Evolutionary conservation across 371 early-diverging fungal genomes (phyloP), one percentile per base, ranked within the genome.

Genomic region (Mucor racemosus): DNA sequence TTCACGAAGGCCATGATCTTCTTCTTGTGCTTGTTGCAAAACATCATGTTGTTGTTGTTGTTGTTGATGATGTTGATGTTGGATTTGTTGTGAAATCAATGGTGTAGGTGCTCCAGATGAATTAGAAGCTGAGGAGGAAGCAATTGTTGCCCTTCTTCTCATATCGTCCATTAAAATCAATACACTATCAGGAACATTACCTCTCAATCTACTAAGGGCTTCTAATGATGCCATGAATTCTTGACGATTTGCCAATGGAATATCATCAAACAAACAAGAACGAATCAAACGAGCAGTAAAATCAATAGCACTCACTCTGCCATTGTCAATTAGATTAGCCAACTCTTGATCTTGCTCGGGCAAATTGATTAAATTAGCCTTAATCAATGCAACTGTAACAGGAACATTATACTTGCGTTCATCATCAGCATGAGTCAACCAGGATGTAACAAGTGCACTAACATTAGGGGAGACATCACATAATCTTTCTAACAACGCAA

Each of bases 391-490:
- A n/a, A 91, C 81, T 0, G 94, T 91, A 3, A 93, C 93, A 9
- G 90, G 87, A 2, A 96, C 93, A 67, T 93, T 91, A 71, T 88
- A 92, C 72, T 97, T 95, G 72, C 95, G 92, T 69, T 96, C 97
- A 69, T 98, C 97, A 46, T 96, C 95, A 3, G 94, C 88, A 77
- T 93, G 96, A n/a, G 95, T 85, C 14, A 99, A 76, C 98, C 98
- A 98, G 26, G 88, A 84, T 3, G 86, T 90, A 41, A 98, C 92
- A 75, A 97, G 94, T 50, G 90, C 88, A 26, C 86, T 88, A 0
- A 94, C 92, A 34, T 87, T 85, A 61, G 84, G 84, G 0, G 95
- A 94, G 33, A 88, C 71, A 58, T 94, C 92, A 68, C 94, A 95
- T 14, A 97, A 76, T 6, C 88, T 80, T 62, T 91, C 92, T 62